These are phyloP conservation scores for Boletus insuetus DNA, from an alignment of 768 basidiomycete genomes.

Conservation along the genomic window DNA sequence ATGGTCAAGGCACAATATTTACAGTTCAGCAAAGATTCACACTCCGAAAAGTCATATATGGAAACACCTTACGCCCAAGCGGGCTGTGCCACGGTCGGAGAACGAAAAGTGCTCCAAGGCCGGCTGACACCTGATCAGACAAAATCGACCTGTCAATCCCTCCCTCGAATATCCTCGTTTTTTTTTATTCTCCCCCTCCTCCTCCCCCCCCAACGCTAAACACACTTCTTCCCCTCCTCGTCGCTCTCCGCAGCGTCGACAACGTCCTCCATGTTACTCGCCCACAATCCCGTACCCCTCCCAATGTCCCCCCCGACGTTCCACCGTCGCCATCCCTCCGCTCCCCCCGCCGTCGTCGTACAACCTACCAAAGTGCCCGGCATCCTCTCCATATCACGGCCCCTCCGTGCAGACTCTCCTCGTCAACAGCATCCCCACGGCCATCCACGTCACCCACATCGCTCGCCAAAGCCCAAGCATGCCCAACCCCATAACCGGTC, in stretches of 20 bases:
- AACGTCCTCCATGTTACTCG: slow-evolving; percentile 38
- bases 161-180: slow-evolving; percentile 30
- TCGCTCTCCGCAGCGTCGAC: slow-evolving; percentile 12
- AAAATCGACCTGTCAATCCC: slow-evolving; percentile 26
- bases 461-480: slow-evolving; percentile 38
- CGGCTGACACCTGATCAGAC: slow-evolving; percentile 30
- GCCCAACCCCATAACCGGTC: slow-evolving; percentile 16
- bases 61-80: slow-evolving; percentile 26
- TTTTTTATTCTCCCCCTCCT: slow-evolving; percentile 6
- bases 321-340: slow-evolving; percentile 68
- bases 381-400: slow-evolving; percentile 68
- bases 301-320: slow-evolving; percentile 32
- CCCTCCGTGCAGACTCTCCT: slow-evolving; percentile 33
- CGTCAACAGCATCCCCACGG: slow-evolving; percentile 37
- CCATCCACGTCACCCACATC: slow-evolving; percentile 33
- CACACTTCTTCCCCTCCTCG: background rate
- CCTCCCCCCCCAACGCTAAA: background rate
- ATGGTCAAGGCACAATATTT: slow-evolving; percentile 6
- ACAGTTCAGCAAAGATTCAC: slow-evolving; percentile 30
- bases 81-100: slow-evolving; percentile 33
- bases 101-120: slow-evolving; percentile 32
- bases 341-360: slow-evolving; percentile 62
- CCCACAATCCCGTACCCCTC: slow-evolving; percentile 35
- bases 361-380: slow-evolving; percentile 75
- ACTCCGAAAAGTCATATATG: slow-evolving; percentile 22